Evolutionary conservation across 2,329 filamentous ascomycete species (phyloP), one percentile per base, ranked within the genome.

Genomic region (Trichoderma sp.): DNA sequence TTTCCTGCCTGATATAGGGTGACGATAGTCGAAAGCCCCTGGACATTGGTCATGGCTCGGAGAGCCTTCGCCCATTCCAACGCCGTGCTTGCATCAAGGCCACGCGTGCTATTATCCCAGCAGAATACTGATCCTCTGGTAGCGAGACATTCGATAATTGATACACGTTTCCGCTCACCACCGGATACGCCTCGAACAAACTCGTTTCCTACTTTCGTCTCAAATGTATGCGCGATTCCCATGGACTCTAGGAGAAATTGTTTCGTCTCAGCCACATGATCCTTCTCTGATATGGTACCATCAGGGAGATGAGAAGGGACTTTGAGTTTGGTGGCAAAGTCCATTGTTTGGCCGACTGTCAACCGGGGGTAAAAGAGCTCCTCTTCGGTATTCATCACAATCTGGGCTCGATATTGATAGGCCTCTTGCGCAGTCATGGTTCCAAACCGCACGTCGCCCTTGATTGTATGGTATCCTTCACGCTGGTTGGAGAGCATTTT

Each of bases 301-400:
- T 81, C 75, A 0, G 85, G 84, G 0, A 84, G 74, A 12, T 81
- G 72, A 67, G 78, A 81, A 0, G 86, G 85, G 1, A 87, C 76
- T 75, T 89, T 90, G 67, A 89, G 79, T 1, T 82, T 80, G 0
- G 87, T 87, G 0, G 91, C 91, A 76, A 93, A 93, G 53, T 87
- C 83, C 37, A 93, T 82, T 0, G 91, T 93, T 72, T 92, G 84
- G 4, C 86, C 85, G 1, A 93, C 90, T 0, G 89, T 91, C 9
- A 94, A 79, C 0, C 89, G 86, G 0, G 91, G 88, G 70, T 91
- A 93, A 72, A 83, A 82, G 3, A 83, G 64, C 68, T 84, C 88
- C 74, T 93, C 91, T 3, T 91, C 89, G 25, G 89, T 92, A 77
- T 93, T 93, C 69, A 92, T 84, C 42, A 91, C 83, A 59, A 89